Evolutionary conservation across 192 early-diverging fungal genomes (phyloP).

Genomic region (Podila minutissima): DNA sequence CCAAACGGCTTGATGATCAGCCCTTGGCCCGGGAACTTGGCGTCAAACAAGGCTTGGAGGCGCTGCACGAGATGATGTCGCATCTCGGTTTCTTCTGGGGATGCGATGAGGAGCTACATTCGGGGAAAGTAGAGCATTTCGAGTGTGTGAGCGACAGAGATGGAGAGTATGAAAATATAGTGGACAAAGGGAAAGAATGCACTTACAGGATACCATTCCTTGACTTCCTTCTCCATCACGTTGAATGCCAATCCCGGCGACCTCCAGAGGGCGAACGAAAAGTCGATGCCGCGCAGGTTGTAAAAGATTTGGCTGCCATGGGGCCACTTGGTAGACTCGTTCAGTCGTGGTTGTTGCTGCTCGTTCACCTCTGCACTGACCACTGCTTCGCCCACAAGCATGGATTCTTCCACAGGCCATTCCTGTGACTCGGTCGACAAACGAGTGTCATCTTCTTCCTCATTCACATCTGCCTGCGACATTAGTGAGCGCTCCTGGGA

Average conservation of each 20-base stretch:
- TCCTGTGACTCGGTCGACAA: not conserved
- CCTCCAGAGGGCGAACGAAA: slow-evolving; percentile 18
- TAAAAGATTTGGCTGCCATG: not conserved
- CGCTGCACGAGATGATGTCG: slow-evolving; percentile 4
- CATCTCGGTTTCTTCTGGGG: not conserved
- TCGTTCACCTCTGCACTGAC: not conserved
- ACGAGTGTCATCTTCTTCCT: not conserved
- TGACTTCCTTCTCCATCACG: slow-evolving; percentile 4
- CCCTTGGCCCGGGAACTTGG: slow-evolving; percentile 13
- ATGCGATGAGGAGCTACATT: not conserved
- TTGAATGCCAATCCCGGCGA: not conserved
- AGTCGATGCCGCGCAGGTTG: slow-evolving; percentile 26
- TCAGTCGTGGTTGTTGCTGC: not conserved
- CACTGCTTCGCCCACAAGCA: not conserved
- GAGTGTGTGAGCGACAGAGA: not conserved
- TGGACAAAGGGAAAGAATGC: not conserved
- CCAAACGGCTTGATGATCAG: slow-evolving; percentile 29
- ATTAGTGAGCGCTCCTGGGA: not conserved
- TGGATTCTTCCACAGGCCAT: not conserved
- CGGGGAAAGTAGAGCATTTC: not conserved
- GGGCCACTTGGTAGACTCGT: slow-evolving; percentile 3
- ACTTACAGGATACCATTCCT: slow-evolving; percentile 19
- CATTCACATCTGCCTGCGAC: not conserved
- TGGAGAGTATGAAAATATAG: not conserved
- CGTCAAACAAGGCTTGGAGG: slow-evolving; percentile 19